Base-by-base conservation (phyloP, 1,284 basidiomycete genomes). In the Anthracocystis setariae region DNA sequence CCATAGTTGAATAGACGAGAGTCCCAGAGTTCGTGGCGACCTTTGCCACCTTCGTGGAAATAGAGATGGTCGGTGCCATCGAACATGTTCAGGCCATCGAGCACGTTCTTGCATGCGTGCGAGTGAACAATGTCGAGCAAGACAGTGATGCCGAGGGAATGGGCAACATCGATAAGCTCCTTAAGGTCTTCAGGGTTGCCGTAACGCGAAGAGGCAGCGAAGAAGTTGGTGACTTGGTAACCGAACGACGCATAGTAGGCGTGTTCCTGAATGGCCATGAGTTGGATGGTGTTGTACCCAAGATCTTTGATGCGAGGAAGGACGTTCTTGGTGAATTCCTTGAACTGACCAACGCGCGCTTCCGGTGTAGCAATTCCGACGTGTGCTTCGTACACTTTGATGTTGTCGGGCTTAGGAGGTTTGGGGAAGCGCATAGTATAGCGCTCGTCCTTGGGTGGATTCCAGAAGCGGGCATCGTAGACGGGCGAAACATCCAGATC, bases 211-310 rank as follows among this genome's bases (percentile, higher is more conserved):
- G 92, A 94, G 9, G 91, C 91, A n/a, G 95, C 93, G 80, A 98
- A 98, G 86, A 98, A 98, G 84, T 88, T 94, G 27, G 94, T 97
- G 10, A 98, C 90, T 84, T 98, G 95, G 84, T 98, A 98, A 15
- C 95, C 95, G 79, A 98, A 98, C 1, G 94, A 93, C 91, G 95
- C 95, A 85, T 98, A 98, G 84, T 98, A 98, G 3, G 94, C 92
- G 78, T 98, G 95, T 83, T 98, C 94, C 92, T 97, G 94, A 73
- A 97, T 87, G 17, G 83, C 83, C 83, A 83, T 84, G 78, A 98
- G 88, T 83, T 98, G 95, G 68, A 98, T 96, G 46, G 90, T 89
- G 82, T 98, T 98, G 85, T 98, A 98, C 4, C 94, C 96, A 21
- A 98, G 87, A 57, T 89, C 88, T 81, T 90, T 90, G 84, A 98